phyloP scores from a whole-genome alignment of 1,139 yeast species.

The Magnusiomyces clavatus region DNA sequence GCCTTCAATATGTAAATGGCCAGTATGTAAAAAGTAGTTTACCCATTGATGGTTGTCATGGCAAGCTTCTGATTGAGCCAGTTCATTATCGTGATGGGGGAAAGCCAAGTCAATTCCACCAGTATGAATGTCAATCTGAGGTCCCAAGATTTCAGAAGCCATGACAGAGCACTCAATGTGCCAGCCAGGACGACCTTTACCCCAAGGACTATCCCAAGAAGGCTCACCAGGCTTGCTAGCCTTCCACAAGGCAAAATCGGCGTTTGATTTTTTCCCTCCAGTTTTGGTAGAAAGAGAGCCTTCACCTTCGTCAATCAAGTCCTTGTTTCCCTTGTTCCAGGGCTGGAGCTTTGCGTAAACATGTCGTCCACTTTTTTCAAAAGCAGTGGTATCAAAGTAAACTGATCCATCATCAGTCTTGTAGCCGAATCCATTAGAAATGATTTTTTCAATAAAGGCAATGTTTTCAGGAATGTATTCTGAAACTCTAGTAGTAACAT shows the following conservation, averaged over 20 bases:
- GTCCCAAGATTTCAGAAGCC: conserved; percentile 88
- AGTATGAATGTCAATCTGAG: conserved; percentile 84
- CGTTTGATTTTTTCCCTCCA: conserved; percentile 52
- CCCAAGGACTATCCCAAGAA: conserved; percentile 93
- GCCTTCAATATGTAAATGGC: conserved; percentile 96
- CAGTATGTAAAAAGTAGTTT: conserved; percentile 91
- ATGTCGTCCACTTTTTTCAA: conserved; percentile 66
- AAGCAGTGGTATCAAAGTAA: conserved; percentile 82
- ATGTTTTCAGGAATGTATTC: conserved; percentile 93
- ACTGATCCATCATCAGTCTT: conserved; percentile 81
- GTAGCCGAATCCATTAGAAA: conserved; percentile 77
- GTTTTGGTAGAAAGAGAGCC: conserved; percentile 64
- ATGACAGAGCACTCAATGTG: conserved; percentile 98
- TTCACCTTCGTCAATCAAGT: conserved; percentile 88
- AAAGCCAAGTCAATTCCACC: conserved; percentile 97
- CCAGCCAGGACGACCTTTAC: conserved; percentile 98
- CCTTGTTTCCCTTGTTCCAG: conserved; percentile 89
- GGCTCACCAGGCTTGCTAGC: conserved; percentile 97
- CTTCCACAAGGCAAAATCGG: conserved; percentile 97
- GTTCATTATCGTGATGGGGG: conserved; percentile 98
- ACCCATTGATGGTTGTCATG: conserved; percentile 91
- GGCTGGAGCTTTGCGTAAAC: conserved; percentile 92
- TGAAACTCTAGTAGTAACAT: conserved; percentile 89
- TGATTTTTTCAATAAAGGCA: conserved; percentile 64
- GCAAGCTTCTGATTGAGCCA: conserved; percentile 95